Percentiles rank a stretch among this genome's conserved stretches.
Conservation (phyloP, 257 asterid species). For the Parsonsia alboflavescens region DNA sequence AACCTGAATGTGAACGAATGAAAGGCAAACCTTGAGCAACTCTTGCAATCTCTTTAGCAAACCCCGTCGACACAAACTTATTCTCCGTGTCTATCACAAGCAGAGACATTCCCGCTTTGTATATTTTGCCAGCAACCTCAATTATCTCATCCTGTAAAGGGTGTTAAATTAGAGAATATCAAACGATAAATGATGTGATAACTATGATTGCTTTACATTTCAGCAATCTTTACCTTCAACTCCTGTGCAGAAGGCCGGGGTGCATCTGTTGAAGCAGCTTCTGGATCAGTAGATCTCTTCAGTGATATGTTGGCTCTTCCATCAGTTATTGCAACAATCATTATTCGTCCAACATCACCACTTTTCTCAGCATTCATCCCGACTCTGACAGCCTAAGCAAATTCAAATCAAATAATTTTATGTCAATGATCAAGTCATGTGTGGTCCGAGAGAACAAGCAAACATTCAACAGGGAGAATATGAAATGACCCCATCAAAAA, state of each 20-base stretch:
- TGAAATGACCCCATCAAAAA: too few relatives aligned
- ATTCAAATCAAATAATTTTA: background rate
- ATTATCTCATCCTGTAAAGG: conserved; percentile 77
- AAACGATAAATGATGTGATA: background rate
- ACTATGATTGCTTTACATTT: background rate
- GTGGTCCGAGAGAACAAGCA: background rate
- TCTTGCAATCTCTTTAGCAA: conserved; percentile 95
- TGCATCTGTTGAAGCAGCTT: conserved; percentile 59
- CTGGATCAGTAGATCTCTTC: conserved; percentile 82
- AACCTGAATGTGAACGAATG: background rate
- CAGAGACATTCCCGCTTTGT: conserved; percentile 71
- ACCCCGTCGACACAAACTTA: conserved; percentile 93
- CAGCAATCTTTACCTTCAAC: conserved; percentile 49
- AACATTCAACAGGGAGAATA: background rate
- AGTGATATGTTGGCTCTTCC: conserved; percentile 97
- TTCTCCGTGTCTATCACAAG: conserved; percentile 52
- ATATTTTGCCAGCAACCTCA: conserved; percentile 89
- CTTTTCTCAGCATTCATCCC: conserved; percentile 98
- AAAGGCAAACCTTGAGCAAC: conserved; percentile 83
- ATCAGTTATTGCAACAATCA: conserved; percentile 94
- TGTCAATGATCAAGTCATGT: background rate
- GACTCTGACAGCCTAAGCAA: conserved; percentile 83
- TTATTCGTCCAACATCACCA: conserved; percentile 94
- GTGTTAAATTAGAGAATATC: background rate
- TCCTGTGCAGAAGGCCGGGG: conserved; percentile 86